A percentile compares a stretch with the other conserved stretches of the same genome.
Conservation (phyloP, 495 filamentous ascomycete species). For the Pyrenula aspistea region DNA sequence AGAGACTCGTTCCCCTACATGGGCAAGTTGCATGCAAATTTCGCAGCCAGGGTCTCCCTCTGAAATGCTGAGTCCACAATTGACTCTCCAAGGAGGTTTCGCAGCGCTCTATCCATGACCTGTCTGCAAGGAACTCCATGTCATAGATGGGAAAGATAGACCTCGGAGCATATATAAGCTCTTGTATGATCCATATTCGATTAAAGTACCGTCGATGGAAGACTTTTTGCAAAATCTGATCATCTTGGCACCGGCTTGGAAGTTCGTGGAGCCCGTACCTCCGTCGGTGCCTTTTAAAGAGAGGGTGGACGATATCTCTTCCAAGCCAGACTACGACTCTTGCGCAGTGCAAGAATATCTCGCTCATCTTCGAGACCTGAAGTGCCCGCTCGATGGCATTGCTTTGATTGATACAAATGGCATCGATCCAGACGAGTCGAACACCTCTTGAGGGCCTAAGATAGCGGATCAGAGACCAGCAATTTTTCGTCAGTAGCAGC, state of each 20-base stretch:
- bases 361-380: background rate
- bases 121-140: background rate
- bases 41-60: background rate
- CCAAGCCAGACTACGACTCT: background rate
- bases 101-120: background rate
- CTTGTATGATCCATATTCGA: background rate
- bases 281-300: background rate
- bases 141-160: background rate
- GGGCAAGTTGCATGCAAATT: background rate
- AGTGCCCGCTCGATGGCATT: background rate
- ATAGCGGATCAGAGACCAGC: background rate
- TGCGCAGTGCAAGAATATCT: background rate
- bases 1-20: background rate
- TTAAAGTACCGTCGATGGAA: background rate
- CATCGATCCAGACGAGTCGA: background rate
- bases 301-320: background rate
- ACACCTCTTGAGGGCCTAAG: background rate
- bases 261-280: background rate
- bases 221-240: background rate
- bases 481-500: background rate
- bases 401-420: slow-evolving; percentile 1
- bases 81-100: background rate
- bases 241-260: background rate
- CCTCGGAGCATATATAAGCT: background rate
- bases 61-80: background rate